Evolutionary conservation across 192 early-diverging fungal species (phyloP).

Genomic region (Entophlyctis luteolus): DNA sequence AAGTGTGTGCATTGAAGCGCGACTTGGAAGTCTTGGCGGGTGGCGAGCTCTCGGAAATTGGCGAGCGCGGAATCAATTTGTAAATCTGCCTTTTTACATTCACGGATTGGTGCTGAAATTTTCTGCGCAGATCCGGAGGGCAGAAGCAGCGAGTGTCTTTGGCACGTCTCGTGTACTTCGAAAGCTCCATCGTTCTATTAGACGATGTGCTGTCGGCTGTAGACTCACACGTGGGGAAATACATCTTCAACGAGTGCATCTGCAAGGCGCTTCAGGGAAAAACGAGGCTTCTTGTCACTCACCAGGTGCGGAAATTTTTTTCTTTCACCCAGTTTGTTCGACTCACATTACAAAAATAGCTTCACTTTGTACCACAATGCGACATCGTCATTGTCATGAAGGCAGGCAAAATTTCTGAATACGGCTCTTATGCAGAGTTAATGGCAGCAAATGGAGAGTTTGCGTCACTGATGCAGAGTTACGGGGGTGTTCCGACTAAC

Average conservation of each 20-base stretch:
- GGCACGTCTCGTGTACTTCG: conserved; percentile 68
- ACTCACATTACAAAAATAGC: conserved; percentile 30
- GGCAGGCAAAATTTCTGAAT: conserved; percentile 59
- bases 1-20: conserved; percentile 69
- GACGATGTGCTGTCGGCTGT: conserved; percentile 81
- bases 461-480: conserved; percentile 47
- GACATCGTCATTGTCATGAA: conserved; percentile 66
- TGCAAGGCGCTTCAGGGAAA: conserved; percentile 59
- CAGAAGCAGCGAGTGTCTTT: conserved; percentile 36
- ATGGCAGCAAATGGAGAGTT: conserved; percentile 53
- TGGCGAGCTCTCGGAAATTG: conserved; percentile 53
- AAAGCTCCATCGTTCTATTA: conserved; percentile 45
- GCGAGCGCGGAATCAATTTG: conserved; percentile 52
- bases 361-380: conserved; percentile 65
- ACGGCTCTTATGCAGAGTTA: conserved; percentile 56
- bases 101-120: neutral
- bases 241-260: conserved; percentile 73
- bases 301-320: conserved; percentile 38
- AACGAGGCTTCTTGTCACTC: conserved; percentile 74
- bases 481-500: conserved; percentile 52
- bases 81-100: conserved; percentile 1
- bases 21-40: conserved; percentile 58
- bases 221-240: conserved; percentile 59
- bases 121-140: conserved; percentile 33
- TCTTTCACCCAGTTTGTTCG: neutral